Evolutionary conservation across 1,284 basidiomycete species (phyloP), one percentile per base, ranked within the genome.

Genomic region (Rhizoctonia solani): DNA sequence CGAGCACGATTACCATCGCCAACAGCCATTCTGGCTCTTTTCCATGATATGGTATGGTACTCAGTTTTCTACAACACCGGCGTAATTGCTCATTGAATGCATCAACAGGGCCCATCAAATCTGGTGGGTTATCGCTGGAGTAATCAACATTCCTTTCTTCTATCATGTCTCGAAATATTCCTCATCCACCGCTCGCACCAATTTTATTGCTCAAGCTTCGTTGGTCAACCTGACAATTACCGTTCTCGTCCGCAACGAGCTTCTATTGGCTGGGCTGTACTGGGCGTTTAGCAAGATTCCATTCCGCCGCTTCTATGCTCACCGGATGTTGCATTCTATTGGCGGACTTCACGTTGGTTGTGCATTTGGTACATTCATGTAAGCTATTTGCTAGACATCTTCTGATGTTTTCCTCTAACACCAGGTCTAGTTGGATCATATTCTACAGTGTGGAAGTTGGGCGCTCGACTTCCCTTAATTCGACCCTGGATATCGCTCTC

Each of bases 91-190:
- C 39, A 29, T 29, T 32, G 27, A 52, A 3, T 63, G 4, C 25
- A 53, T 65, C 13, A 42, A 23, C 34, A 54, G 61, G 61, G 61
- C 61, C 16, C 61, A 65, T 46, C 61, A 65, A 25, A 52, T 63
- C 8, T 63, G 59, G 59, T 63, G 59, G 59, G 37, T 54, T 50
- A n/a, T 54, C 16, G 46, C 25, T 19, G 13, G 37, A 1, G 21
- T 54, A 29, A 25, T 27, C 23, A 65, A 65, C 29, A 49, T 65
- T 54, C 61, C 61, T 3, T 65, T 53, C 4, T 23, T 41, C 23
- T 13, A 53, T 3, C 50, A 46, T 29, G 11, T 46, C 27, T 34
- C 39, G 11, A 23, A 50, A 16, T 50, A 30, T 16, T 4, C 46
- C n/a, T 32, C 47, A 11, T 8, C 13, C 29, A n/a, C 61, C 4